Evolutionary conservation across 208 protist genomes (phyloP).

Genomic region (Strigomonas galati): DNA sequence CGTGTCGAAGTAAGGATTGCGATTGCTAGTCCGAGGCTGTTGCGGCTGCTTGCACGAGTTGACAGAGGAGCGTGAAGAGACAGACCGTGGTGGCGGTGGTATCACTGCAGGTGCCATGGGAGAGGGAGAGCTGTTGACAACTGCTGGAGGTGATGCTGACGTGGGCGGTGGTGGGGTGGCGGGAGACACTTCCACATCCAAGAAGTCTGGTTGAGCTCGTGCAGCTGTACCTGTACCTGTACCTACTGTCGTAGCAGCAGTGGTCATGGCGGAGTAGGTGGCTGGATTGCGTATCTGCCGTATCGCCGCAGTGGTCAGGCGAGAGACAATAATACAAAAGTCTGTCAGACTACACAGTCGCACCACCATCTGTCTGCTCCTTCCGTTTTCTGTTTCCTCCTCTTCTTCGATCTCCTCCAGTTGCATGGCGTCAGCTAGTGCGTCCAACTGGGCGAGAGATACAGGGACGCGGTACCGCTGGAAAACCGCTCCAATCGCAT

Average conservation of each 20-base stretch:
- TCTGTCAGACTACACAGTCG: conserved; percentile 27
- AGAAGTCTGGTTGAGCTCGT: not conserved
- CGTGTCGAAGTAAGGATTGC: no score
- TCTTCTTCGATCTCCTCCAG: conserved; percentile 9
- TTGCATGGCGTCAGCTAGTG: conserved; percentile 57
- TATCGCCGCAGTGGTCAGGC: conserved; percentile 48
- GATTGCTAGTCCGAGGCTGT: not conserved
- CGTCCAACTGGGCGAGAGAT: conserved; percentile 24
- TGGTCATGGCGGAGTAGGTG: conserved; percentile 5
- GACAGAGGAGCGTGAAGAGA: not conserved
- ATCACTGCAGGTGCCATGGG: not conserved
- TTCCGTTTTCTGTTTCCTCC: no score
- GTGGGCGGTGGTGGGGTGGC: not conserved
- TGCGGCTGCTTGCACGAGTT: not conserved
- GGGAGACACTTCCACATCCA: not conserved
- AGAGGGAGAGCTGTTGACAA: not conserved
- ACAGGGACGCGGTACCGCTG: not conserved
- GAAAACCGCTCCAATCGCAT: not conserved
- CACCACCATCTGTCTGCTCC: no score
- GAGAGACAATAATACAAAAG: conserved; percentile 69
- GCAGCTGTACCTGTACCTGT: no score
- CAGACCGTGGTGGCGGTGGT: not conserved
- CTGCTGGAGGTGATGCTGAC: no score
- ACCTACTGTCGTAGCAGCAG: no score
- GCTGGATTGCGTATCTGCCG: conserved; percentile 38